These are phyloP conservation scores for Aspergillus costaricaensis DNA, from an alignment of 2,329 filamentous ascomycete genomes.

Conservation along the genomic window DNA sequence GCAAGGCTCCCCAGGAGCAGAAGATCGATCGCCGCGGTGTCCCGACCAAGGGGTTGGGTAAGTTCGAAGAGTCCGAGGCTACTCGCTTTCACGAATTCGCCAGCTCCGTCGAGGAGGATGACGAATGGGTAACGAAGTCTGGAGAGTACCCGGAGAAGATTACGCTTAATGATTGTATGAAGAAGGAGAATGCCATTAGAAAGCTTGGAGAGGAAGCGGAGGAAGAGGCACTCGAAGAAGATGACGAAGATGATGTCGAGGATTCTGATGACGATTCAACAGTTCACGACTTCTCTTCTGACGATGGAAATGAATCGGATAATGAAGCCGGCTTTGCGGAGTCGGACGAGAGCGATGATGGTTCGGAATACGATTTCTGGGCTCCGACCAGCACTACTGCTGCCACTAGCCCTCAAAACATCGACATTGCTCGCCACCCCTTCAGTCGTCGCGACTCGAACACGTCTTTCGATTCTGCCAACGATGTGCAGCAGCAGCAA, in stretches of 20 bases:
- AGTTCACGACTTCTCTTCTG: slow-evolving; percentile 51
- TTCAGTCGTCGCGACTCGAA: slow-evolving; percentile 52
- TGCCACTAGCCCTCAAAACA: slow-evolving; percentile 56
- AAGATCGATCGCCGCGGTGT: slow-evolving; percentile 28
- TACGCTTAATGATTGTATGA: slow-evolving; percentile 84
- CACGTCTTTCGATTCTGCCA: slow-evolving; percentile 57
- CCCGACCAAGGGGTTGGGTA: slow-evolving; percentile 39
- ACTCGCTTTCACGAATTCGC: slow-evolving; percentile 85
- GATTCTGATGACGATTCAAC: slow-evolving; percentile 67
- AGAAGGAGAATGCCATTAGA: slow-evolving; percentile 86
- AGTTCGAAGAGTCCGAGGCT: slow-evolving; percentile 46
- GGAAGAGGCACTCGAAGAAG: slow-evolving; percentile 78
- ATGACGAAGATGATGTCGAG: slow-evolving; percentile 51
- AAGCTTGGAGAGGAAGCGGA: slow-evolving; percentile 86
- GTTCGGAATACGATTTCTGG: slow-evolving; percentile 68
- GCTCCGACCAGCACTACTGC: slow-evolving; percentile 50
- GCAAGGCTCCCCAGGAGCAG: slow-evolving; percentile 13
- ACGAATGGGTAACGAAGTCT: slow-evolving; percentile 85
- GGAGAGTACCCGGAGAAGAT: slow-evolving; percentile 67
- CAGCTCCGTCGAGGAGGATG: slow-evolving; percentile 75
- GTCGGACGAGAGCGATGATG: slow-evolving; percentile 66
- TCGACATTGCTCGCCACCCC: slow-evolving; percentile 50
- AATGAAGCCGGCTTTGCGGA: slow-evolving; percentile 72
- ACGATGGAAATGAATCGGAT: slow-evolving; percentile 78
- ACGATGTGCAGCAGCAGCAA: slow-evolving; percentile 29